Evolutionary conservation across 2,329 filamentous ascomycete genomes (phyloP).

Genomic region (Fusarium vanettenii): DNA sequence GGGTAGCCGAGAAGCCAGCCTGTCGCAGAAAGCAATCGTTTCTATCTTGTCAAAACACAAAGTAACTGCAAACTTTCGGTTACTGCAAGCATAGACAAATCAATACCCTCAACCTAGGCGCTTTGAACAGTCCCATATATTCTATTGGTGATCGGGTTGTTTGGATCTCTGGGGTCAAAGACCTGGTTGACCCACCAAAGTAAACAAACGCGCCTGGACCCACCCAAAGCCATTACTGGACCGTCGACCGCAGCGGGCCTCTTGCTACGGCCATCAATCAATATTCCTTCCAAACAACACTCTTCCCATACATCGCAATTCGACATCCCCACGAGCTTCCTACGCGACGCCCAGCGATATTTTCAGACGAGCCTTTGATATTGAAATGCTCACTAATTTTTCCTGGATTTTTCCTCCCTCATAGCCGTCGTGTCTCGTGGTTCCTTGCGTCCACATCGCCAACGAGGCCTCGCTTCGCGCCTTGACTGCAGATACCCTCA

Average conservation of each 20-base stretch:
- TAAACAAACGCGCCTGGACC: conserved; percentile 50
- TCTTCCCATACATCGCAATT: conserved; percentile 6
- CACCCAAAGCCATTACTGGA: conserved; percentile 27
- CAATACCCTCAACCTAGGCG: not conserved
- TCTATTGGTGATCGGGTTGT: conserved; percentile 13
- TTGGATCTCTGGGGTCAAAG: conserved; percentile 29
- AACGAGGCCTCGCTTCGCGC: conserved; percentile 31
- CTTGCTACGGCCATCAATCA: conserved; percentile 27
- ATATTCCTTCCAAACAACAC: conserved; percentile 33
- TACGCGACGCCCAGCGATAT: conserved; percentile 11
- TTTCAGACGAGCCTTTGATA: conserved; percentile 6
- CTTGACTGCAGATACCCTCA: conserved; percentile 25
- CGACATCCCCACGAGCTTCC: conserved; percentile 1
- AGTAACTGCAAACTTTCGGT: not conserved
- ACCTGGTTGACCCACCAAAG: conserved; percentile 38
- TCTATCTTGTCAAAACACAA: not conserved
- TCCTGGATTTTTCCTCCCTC: conserved; percentile 18
- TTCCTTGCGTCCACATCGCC: not conserved
- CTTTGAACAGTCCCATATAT: not conserved
- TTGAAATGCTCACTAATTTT: conserved; percentile 35
- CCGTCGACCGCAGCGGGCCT: conserved; percentile 10
- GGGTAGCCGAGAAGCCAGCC: not conserved
- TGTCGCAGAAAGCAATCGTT: not conserved
- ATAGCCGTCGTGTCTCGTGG: conserved; percentile 14
- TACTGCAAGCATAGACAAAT: not conserved